Percentiles rank a stretch among this genome's conserved stretches.
Evolutionary conservation across 345 rosid species (phyloP).

Genomic region (Heritiera fomes): DNA sequence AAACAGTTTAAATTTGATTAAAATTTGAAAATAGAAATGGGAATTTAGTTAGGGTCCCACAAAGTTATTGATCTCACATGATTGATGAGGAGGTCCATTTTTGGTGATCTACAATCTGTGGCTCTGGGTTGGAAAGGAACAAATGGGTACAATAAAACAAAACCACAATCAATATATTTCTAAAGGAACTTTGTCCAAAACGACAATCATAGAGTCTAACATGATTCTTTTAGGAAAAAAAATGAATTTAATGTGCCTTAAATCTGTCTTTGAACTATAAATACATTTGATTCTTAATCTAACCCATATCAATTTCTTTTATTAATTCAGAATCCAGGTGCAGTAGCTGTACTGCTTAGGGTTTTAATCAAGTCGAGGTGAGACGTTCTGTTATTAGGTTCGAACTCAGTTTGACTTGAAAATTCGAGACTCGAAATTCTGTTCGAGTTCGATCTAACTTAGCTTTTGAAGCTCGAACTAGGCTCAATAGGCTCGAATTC

Average conservation of each 20-base stretch:
- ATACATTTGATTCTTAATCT: not conserved
- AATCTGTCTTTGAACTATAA: no score
- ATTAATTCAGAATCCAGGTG: not conserved
- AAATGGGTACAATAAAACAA: not conserved
- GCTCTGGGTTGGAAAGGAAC: not conserved
- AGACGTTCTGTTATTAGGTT: no score
- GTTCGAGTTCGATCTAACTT: no score
- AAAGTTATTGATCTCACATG: slow-evolving; percentile 12
- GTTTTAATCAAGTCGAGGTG: no score
- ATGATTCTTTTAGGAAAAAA: no score
- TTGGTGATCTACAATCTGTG: slow-evolving; percentile 17
- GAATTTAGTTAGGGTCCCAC: not conserved
- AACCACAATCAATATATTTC: not conserved
- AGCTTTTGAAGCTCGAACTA: no score
- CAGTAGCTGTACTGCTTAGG: no score
- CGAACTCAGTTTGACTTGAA: no score
- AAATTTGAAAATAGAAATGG: not conserved
- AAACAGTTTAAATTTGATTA: not conserved
- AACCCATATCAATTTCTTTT: not conserved
- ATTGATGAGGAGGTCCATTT: not conserved
- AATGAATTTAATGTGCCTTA: no score
- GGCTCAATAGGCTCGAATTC: no score
- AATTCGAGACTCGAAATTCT: no score
- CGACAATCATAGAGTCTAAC: no score
- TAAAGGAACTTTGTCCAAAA: not conserved